phyloP scores from a whole-genome alignment of 2,329 filamentous ascomycete genomes.

The Aspergillus thermomutatus region DNA sequence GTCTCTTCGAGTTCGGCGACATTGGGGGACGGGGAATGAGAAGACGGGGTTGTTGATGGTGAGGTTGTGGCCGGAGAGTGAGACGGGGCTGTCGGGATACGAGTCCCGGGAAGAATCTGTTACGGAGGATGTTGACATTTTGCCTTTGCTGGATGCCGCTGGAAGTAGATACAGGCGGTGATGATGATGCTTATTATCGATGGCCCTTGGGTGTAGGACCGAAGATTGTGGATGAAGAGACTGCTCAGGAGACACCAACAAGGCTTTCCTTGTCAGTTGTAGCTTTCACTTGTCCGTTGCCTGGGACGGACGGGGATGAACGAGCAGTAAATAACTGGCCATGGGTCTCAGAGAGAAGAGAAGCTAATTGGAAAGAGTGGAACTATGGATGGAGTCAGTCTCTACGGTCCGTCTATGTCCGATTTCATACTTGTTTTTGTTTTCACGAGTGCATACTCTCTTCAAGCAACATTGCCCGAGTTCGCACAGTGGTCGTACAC shows the following conservation, averaged over 20 bases:
- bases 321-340: not conserved
- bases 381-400: not conserved
- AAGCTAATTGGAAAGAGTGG: not conserved
- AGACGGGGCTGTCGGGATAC: conserved; percentile 21
- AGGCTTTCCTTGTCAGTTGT: not conserved
- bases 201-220: not conserved
- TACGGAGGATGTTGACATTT: conserved; percentile 25
- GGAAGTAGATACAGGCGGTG: no score
- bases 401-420: not conserved
- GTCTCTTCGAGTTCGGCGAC: conserved; percentile 16
- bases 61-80: conserved; percentile 15
- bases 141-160: no score
- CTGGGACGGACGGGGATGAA: not conserved
- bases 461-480: not conserved
- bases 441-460: not conserved
- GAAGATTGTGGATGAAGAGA: not conserved
- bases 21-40: conserved; percentile 18
- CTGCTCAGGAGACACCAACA: no score
- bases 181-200: not conserved
- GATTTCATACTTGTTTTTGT: not conserved
- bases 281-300: not conserved
- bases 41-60: conserved; percentile 23
- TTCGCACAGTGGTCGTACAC: not conserved
- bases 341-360: not conserved
- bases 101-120: conserved; percentile 27